Evolutionary conservation across 2,329 filamentous ascomycete genomes (phyloP).

Genomic region (Dissoconium aciculare): DNA sequence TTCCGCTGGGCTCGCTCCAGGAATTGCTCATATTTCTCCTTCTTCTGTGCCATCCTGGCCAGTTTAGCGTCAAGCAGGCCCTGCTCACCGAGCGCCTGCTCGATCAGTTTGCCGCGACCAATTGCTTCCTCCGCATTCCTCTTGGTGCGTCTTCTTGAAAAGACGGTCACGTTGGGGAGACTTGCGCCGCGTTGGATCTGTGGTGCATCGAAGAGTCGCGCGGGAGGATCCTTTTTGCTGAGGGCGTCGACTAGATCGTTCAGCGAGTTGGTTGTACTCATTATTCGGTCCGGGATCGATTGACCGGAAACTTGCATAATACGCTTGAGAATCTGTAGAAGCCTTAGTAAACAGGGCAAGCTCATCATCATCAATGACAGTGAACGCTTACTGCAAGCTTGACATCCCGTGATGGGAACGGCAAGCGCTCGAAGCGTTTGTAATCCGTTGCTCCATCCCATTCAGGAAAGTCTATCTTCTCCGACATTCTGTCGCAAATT

Average conservation of each 20-base stretch:
- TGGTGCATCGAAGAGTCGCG: conserved; percentile 49
- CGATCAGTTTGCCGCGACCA: neutral
- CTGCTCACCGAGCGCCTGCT: neutral
- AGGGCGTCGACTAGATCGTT: conserved; percentile 26
- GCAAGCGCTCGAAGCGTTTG: conserved; percentile 40
- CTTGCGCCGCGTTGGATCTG: conserved; percentile 24
- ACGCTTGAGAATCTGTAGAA: conserved; percentile 60
- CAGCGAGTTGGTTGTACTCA: conserved; percentile 30
- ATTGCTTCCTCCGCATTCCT: neutral
- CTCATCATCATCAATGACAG: conserved; percentile 12
- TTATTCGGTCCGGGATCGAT: conserved; percentile 54
- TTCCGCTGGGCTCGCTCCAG: too few relatives aligned
- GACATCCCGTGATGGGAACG: conserved; percentile 43
- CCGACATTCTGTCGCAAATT: conserved; percentile 1
- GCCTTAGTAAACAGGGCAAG: conserved; percentile 9
- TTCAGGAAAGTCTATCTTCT: neutral
- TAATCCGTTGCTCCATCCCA: conserved; percentile 31
- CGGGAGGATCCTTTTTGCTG: conserved; percentile 27
- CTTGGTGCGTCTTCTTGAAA: neutral
- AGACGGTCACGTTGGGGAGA: neutral
- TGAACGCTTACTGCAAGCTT: conserved; percentile 71
- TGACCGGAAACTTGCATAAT: conserved; percentile 68
- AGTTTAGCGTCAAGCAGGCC: neutral
- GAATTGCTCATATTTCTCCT: too few relatives aligned
- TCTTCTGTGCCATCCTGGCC: too few relatives aligned